A percentile compares a stretch with the other conserved stretches of the same genome.
Conservation (phyloP, 495 filamentous ascomycete genomes). For the Glutinoglossum americanum region DNA sequence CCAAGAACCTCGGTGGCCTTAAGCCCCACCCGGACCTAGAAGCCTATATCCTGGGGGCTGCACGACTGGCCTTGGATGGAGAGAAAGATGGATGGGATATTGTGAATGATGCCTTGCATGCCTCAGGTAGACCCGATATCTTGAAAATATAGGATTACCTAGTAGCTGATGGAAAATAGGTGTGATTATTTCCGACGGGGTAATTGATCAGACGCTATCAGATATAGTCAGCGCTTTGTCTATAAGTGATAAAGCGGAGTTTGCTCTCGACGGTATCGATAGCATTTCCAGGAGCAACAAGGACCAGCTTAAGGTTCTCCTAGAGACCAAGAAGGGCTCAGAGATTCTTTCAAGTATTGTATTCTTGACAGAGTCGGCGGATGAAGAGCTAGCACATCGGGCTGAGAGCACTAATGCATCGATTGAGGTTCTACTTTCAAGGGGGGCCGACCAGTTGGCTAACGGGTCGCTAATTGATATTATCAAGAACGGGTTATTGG, state of each 20-base stretch:
- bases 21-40: slow-evolving; percentile 14
- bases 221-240: slow-evolving; percentile 17
- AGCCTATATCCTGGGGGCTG: slow-evolving; percentile 10
- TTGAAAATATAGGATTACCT: background rate
- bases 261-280: slow-evolving; percentile 17
- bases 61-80: slow-evolving; percentile 8
- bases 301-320: slow-evolving; percentile 12
- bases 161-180: background rate
- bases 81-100: slow-evolving; percentile 9
- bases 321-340: slow-evolving; percentile 21
- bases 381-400: slow-evolving; percentile 28
- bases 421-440: slow-evolving; percentile 18
- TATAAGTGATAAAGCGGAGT: slow-evolving; percentile 9
- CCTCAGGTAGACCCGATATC: background rate
- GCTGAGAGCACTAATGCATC: slow-evolving; percentile 24
- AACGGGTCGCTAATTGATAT: slow-evolving; percentile 21
- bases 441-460: slow-evolving; percentile 14
- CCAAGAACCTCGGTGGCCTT: slow-evolving; percentile 7
- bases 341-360: slow-evolving; percentile 33
- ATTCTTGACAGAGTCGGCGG: slow-evolving; percentile 31
- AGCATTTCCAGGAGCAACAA: slow-evolving; percentile 12
- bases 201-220: background rate
- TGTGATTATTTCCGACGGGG: background rate
- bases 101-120: slow-evolving; percentile 7
- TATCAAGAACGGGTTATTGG: slow-evolving; percentile 27